Evolutionary conservation across 352 stramenopile genomes (phyloP), one percentile per base, ranked within the genome.

Genomic region (Phytopythium helicoides): DNA sequence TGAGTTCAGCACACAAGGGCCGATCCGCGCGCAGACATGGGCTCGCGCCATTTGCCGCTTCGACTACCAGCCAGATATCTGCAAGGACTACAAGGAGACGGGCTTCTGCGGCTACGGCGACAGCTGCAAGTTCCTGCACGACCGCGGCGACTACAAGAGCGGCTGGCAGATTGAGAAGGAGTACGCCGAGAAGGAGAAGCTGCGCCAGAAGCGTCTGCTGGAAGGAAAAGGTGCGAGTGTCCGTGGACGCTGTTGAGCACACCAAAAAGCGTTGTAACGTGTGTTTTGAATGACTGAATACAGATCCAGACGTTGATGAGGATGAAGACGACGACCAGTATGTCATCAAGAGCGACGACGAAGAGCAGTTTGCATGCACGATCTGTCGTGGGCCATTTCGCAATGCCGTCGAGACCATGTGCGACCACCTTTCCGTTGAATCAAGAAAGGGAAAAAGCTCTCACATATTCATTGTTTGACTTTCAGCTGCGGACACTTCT

Each of bases 21-120:
- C 96, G 6, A 96, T 99, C 22, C 81, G 89, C n/a, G 96, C 95
- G 16, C 81, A 97, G 34, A 96, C 86, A 2, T 98, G 97, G 73
- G 81, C 98, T 4, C 82, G 96, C 6, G 92, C 92, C 18, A 99
- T 97, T 42, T 97, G 73, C 25, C 87, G 94, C 19, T 99, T 99
- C 57, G 97, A 99, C 59, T 99, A 99, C 72, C 73, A 87, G 67
- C 94, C 95, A 3, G 96, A 99, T 60, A 92, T 99, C 48, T 99
- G 97, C 74, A 99, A 99, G 66, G 97, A 99, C 70, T 99, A 99
- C 80, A 99, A 99, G 58, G 96, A 99, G 47, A 99, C 97, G 7
- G 97, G 97, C 23, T 99, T 99, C 68, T 99, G 97, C 60, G 96
- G 97, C 37, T 99, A 98, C 66, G 97, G 97, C 3, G 84, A 94